These are phyloP conservation scores for Aspergillus hiratsukae DNA, from an alignment of 2,329 filamentous ascomycete species.

Conservation along the genomic window DNA sequence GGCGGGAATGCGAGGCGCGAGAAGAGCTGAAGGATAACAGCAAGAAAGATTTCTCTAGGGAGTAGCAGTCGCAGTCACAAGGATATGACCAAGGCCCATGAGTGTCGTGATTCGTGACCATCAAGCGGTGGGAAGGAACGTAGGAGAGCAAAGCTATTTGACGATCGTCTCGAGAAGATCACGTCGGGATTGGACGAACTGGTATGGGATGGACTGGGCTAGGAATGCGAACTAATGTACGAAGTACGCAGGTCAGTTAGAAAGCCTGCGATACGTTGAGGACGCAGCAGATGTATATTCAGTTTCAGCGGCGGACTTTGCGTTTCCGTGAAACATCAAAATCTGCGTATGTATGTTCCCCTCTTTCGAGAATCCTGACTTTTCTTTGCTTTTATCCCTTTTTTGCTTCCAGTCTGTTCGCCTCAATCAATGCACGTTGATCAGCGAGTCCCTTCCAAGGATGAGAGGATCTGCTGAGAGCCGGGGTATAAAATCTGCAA, in stretches of 20 bases:
- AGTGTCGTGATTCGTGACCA: conserved; percentile 18
- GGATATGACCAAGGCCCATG: conserved; percentile 11
- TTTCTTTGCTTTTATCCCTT: neutral
- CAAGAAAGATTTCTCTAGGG: conserved; percentile 8
- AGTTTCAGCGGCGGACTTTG: neutral
- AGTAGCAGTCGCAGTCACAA: conserved; percentile 4
- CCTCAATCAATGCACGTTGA: conserved; percentile 2
- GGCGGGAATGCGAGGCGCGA: neutral
- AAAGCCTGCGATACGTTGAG: neutral
- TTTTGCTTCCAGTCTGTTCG: neutral
- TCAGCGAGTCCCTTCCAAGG: conserved; percentile 4
- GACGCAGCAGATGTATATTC: neutral
- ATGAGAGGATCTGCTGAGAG: neutral
- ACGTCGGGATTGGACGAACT: conserved; percentile 12
- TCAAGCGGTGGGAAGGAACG: conserved; percentile 14
- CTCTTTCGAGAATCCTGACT: neutral
- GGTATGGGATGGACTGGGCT: conserved; percentile 14
- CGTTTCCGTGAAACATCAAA: neutral
- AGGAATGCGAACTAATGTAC: conserved; percentile 18
- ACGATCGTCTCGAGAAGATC: conserved; percentile 9
- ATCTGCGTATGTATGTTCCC: neutral
- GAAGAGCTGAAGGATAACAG: neutral
- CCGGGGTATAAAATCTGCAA: conserved; percentile 1
- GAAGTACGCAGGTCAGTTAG: conserved; percentile 2
- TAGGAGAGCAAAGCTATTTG: conserved; percentile 10